Percentiles rank a stretch among this genome's conserved stretches.
phyloP scores from a whole-genome alignment of 164 flowering plant species.

The Paratinospora sagittata region DNA sequence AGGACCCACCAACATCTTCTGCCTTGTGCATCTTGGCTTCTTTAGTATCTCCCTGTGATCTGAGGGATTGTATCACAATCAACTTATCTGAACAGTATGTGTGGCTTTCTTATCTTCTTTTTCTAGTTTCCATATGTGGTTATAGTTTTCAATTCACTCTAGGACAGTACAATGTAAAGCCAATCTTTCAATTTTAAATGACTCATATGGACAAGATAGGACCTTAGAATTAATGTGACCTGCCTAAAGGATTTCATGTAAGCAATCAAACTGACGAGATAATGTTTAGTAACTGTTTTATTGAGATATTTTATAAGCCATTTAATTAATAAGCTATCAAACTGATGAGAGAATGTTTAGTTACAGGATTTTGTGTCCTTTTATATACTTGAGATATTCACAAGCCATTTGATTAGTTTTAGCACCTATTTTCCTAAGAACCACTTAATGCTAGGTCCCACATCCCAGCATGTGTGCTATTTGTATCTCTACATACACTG shows the following conservation, averaged over 20 bases:
- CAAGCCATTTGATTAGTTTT: not conserved
- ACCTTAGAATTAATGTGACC: not conserved
- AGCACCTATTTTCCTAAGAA: not conserved
- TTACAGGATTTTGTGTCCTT: not conserved
- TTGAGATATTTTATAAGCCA: not conserved
- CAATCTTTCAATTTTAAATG: not conserved
- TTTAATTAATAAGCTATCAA: not conserved
- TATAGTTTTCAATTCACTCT: not conserved
- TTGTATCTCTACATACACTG: not conserved
- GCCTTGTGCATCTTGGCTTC: slow-evolving; percentile 68
- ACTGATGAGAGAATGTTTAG: not conserved
- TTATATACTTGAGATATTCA: not conserved
- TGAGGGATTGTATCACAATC: slow-evolving; percentile 73
- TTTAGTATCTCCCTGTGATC: slow-evolving; percentile 70
- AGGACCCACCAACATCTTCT: slow-evolving; percentile 65
- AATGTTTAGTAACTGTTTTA: not conserved
- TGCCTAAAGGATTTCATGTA: not conserved
- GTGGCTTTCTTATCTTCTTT: slow-evolving; percentile 2
- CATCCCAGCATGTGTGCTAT: not conserved
- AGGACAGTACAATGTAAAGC: not conserved
- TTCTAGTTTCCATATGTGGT: slow-evolving; percentile 7
- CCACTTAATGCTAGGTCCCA: not conserved
- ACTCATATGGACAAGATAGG: not conserved
- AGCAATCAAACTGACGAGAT: not conserved
- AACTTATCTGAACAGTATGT: slow-evolving; percentile 44